Base-by-base conservation (phyloP, 768 basidiomycete genomes). In the Saitozyma sp. region DNA sequence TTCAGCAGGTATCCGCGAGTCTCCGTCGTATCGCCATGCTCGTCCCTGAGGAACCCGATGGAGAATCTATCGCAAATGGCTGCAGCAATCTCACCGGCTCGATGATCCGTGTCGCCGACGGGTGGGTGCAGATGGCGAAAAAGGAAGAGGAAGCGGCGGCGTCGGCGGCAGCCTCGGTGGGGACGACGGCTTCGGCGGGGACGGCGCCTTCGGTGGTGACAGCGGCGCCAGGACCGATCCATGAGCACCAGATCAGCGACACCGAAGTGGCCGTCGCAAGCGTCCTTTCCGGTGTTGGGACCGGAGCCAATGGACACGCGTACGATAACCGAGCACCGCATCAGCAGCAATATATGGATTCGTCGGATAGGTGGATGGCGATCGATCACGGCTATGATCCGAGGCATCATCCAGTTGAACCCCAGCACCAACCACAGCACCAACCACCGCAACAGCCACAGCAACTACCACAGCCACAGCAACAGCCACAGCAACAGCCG, bases 301-400 rank as follows among this genome's bases (percentile, higher is more conserved):
- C 55, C 9, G 48, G 40, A 14, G 40, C 41, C 61, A 50, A 49
- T 10, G 64, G 63, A 4, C 13, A 17, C 45, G 45, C 13, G 45
- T 13, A 46, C 45, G 45, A 17, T 6, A 6, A 6, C 45, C 13
- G 45, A 46, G 13, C 11, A 17, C 13, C 45, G 45, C 13, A 50
- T 14, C 65, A 66, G 51, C 64, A 68, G 45, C 61, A 64, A 19
- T 75, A 75, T 48, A 73, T 75, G 74, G 59, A 70, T 45, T 67
- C 63, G 8, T 71, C 69, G 37, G 72, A 74, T 56, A 41, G 72
- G 40, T 74, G 72, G 72, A 69, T 74, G 67, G 67, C 72, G 11
- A 55, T 29, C 29, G 29, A 29, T 29, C 29, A 29, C 29, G 29
- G 29, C 29, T 29, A 29, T 29, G 29, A 29, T 29, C 29, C 29